These are phyloP conservation scores for Tulasnella sp. DNA, from an alignment of 768 basidiomycete species.

Conservation along the genomic window DNA sequence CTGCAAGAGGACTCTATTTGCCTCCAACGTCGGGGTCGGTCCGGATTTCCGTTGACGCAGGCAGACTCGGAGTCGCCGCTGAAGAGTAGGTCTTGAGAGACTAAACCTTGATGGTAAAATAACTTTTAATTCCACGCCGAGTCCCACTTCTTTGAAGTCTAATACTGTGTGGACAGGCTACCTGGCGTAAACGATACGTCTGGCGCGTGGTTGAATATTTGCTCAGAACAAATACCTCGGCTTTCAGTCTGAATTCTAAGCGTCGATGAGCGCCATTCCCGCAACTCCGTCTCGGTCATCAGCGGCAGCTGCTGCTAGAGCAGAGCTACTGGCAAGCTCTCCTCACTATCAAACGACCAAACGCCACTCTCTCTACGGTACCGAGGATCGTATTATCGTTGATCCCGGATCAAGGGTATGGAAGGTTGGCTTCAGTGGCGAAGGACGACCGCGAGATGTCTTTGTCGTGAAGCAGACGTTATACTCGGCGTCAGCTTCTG, in stretches of 20 bases:
- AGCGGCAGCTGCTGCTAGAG: constrained; percentile 12
- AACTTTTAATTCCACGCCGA: no score
- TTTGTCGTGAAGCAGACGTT: constrained; percentile 52
- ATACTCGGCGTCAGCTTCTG: constrained; percentile 24
- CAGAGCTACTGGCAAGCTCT: constrained; percentile 39
- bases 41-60: no score
- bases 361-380: constrained; percentile 91
- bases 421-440: constrained; percentile 98
- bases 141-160: not conserved
- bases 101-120: no score
- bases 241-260: not conserved
- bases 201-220: not conserved
- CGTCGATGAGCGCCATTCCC: constrained; percentile 20
- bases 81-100: no score
- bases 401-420: constrained; percentile 92
- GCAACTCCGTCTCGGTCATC: constrained; percentile 22
- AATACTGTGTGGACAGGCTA: not conserved
- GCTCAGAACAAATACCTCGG: not conserved
- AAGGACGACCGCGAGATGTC: constrained; percentile 85
- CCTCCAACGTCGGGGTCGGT: no score
- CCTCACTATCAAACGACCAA: constrained; percentile 82
- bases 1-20: not conserved
- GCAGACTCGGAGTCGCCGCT: no score
- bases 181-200: not conserved
- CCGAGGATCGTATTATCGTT: constrained; percentile 91